Conservation (phyloP, 768 basidiomycete species). For the Nidula microcarpa region DNA sequence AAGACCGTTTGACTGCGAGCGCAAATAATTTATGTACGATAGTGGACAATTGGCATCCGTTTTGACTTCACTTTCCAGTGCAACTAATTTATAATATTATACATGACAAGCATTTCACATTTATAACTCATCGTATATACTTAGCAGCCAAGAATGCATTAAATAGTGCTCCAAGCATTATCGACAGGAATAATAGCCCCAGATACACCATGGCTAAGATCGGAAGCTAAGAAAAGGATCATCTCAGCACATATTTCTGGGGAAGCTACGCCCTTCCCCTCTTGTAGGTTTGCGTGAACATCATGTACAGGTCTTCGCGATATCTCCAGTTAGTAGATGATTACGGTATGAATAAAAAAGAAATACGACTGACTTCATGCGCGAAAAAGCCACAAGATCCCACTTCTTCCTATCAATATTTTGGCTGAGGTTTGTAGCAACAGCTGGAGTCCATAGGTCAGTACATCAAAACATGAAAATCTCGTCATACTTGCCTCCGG, state of each 20-base stretch:
- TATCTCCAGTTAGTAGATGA: background rate
- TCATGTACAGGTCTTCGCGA: constrained; percentile 4
- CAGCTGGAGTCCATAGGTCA: background rate
- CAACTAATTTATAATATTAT: too few relatives aligned
- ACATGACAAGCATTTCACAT: too few relatives aligned
- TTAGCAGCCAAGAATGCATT: background rate
- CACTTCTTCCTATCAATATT: background rate
- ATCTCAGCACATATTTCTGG: constrained; percentile 3
- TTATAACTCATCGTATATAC: too few relatives aligned
- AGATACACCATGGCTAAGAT: constrained; percentile 5
- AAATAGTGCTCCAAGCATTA: constrained; percentile 9
- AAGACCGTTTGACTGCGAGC: too few relatives aligned
- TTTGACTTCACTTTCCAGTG: too few relatives aligned
- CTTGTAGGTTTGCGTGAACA: constrained; percentile 1
- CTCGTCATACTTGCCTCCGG: constrained; percentile 5
- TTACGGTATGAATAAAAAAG: background rate
- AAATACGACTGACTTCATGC: background rate
- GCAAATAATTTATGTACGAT: too few relatives aligned
- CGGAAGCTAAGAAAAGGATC: constrained; percentile 9
- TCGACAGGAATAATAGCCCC: constrained; percentile 9
- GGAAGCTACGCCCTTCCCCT: constrained; percentile 1
- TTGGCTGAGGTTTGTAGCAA: background rate
- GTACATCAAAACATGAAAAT: background rate
- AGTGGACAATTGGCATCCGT: too few relatives aligned
- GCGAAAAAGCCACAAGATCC: background rate